Percentiles rank a stretch among this genome's conserved stretches.
phyloP scores from a whole-genome alignment of 345 rosid species.

The Durio zibethinus region DNA sequence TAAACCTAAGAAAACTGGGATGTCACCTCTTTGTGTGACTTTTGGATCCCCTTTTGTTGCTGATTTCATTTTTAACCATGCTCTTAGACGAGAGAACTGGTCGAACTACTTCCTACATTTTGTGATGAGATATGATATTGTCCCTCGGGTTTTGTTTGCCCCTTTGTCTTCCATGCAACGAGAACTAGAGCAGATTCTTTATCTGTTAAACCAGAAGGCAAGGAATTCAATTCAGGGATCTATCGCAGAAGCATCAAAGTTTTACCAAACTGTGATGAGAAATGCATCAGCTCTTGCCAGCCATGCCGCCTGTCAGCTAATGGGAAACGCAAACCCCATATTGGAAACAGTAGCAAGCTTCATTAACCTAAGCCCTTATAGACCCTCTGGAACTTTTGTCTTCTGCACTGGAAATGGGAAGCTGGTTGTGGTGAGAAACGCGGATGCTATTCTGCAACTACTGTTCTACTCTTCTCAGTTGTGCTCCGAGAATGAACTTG shows the following conservation, averaged over 20 bases:
- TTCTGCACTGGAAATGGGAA: conserved; percentile 47
- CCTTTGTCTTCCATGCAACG: conserved; percentile 36
- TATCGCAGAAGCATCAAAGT: conserved; percentile 2
- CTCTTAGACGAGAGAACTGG: conserved; percentile 72
- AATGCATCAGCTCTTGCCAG: conserved; percentile 52
- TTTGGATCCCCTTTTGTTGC: conserved; percentile 84
- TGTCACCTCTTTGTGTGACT: conserved; percentile 53
- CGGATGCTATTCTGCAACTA: conserved; percentile 71
- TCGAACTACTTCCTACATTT: conserved; percentile 56
- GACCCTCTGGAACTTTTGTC: conserved; percentile 70
- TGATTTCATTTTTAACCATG: conserved; percentile 55
- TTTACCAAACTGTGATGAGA: conserved; percentile 50
- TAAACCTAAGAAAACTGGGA: not conserved
- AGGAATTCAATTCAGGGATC: not conserved
- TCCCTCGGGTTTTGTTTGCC: conserved; percentile 66
- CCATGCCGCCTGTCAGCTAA: conserved; percentile 55
- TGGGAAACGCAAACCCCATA: conserved; percentile 63
- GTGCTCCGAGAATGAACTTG: conserved; percentile 29
- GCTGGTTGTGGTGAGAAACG: conserved; percentile 50
- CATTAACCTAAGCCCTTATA: conserved; percentile 67
- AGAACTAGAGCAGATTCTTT: conserved; percentile 29
- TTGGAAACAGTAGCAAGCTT: conserved; percentile 55
- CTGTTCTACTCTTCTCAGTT: conserved; percentile 64
- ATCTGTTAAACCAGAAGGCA: conserved; percentile 25
- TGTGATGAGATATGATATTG: conserved; percentile 57